Percentiles rank a stretch among this genome's conserved stretches.
Conservation (phyloP, 257 asterid genomes). For the Phtheirospermum japonicum region DNA sequence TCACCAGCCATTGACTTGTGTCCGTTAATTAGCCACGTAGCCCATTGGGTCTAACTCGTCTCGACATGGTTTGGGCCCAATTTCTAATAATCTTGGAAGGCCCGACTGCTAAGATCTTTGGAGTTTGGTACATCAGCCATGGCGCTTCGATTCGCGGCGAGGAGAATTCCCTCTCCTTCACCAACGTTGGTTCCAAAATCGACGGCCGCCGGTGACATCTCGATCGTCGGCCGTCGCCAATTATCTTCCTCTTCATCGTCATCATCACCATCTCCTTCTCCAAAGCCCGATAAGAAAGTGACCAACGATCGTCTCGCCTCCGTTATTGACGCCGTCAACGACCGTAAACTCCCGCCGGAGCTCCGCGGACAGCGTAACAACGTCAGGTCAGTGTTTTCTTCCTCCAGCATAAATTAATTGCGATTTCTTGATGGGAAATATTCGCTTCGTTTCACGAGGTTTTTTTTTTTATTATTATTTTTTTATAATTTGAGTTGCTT, state of each 20-base stretch:
- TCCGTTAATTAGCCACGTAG: conserved; percentile 20
- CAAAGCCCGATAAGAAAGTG: conserved; percentile 35
- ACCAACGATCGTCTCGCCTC: conserved; percentile 64
- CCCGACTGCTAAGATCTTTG: conserved; percentile 22
- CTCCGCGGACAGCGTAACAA: conserved; percentile 80
- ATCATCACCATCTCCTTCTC: conserved; percentile 32
- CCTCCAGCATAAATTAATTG: not conserved
- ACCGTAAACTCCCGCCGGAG: conserved; percentile 87
- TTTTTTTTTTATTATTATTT: not conserved
- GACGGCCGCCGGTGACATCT: conserved; percentile 18
- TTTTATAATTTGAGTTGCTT: not conserved
- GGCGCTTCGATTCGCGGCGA: conserved; percentile 48
- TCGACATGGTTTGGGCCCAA: conserved; percentile 10
- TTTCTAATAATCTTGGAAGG: not conserved
- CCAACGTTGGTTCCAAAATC: conserved; percentile 31
- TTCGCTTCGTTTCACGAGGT: not conserved
- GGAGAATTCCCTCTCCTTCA: conserved; percentile 33
- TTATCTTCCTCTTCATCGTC: conserved; percentile 38
- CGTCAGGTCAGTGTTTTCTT: conserved; percentile 47
- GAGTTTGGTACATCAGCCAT: conserved; percentile 35
- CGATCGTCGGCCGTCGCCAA: conserved; percentile 29
- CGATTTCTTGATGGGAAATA: not conserved
- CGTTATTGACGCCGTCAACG: conserved; percentile 74
- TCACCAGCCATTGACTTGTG: conserved; percentile 1
- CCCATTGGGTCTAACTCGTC: not conserved